These are phyloP conservation scores for Hyphodiscus hymeniophilus DNA, from an alignment of 495 filamentous ascomycete species.

Conservation along the genomic window DNA sequence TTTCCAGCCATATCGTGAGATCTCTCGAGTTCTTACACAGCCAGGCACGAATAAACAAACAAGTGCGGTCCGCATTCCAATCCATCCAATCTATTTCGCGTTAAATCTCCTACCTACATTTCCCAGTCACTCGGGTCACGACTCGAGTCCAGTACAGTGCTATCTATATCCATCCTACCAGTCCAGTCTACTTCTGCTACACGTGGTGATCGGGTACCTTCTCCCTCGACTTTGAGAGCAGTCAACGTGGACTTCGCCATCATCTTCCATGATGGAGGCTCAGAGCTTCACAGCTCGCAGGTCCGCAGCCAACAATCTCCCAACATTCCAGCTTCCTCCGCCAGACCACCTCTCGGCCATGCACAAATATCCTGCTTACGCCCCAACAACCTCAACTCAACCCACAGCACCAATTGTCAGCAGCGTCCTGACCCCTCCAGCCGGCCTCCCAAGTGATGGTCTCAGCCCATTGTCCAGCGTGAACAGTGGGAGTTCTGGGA, in stretches of 20 bases:
- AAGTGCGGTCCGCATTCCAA: no score
- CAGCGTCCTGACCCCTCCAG: slow-evolving; percentile 55
- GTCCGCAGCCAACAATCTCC: slow-evolving; percentile 51
- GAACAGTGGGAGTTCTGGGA: slow-evolving; percentile 43
- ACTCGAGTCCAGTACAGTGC: no score
- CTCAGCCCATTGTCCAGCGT: slow-evolving; percentile 53
- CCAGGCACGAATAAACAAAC: no score
- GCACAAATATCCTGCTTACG: slow-evolving; percentile 35
- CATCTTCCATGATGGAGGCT: slow-evolving; percentile 25
- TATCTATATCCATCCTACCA: background rate
- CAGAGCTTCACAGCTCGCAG: slow-evolving; percentile 50
- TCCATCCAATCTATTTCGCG: no score
- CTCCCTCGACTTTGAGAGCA: slow-evolving; percentile 6
- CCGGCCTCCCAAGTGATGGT: slow-evolving; percentile 53
- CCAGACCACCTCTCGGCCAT: slow-evolving; percentile 34
- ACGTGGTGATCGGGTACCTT: background rate
- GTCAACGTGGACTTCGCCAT: slow-evolving; percentile 21
- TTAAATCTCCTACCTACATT: background rate
- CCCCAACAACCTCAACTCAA: slow-evolving; percentile 34
- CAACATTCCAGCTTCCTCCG: slow-evolving; percentile 54
- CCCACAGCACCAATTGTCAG: slow-evolving; percentile 35
- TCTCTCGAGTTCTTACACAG: no score
- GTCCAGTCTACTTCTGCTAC: background rate
- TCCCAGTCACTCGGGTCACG: no score
- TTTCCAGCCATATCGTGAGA: no score